Evolutionary conservation across 2,329 filamentous ascomycete genomes (phyloP).

Genomic region (Zopfia rhizophila): DNA sequence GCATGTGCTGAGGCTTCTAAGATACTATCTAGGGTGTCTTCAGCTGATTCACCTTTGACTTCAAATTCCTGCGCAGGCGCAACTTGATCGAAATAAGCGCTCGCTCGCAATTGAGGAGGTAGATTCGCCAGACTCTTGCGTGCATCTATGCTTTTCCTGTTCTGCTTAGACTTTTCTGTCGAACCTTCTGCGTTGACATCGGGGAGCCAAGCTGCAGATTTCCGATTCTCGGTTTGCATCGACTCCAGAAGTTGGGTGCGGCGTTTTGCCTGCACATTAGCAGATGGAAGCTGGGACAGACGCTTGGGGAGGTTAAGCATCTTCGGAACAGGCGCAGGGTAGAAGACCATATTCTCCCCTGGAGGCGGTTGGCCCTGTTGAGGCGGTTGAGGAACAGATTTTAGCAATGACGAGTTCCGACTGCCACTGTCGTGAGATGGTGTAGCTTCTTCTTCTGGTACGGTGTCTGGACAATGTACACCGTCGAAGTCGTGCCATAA

Average conservation of each 20-base stretch:
- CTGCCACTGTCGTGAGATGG: constrained; percentile 35
- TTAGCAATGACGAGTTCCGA: constrained; percentile 60
- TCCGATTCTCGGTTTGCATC: constrained; percentile 66
- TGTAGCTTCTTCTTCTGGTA: constrained; percentile 41
- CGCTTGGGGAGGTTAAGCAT: constrained; percentile 93
- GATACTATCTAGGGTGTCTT: constrained; percentile 89
- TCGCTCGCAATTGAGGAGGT: constrained; percentile 89
- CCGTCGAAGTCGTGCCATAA: constrained; percentile 86
- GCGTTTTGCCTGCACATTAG: constrained; percentile 72
- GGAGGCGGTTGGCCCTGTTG: constrained; percentile 61
- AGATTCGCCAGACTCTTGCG: constrained; percentile 64
- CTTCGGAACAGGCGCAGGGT: constrained; percentile 91
- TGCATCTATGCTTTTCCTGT: constrained; percentile 41
- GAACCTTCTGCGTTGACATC: constrained; percentile 27
- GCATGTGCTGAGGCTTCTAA: constrained; percentile 88
- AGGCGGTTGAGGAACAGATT: constrained; percentile 30
- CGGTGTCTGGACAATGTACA: constrained; percentile 72
- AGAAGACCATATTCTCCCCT: constrained; percentile 88
- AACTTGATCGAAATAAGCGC: constrained; percentile 84
- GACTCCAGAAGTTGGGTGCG: constrained; percentile 77
- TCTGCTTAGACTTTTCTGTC: constrained; percentile 25
- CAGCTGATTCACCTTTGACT: constrained; percentile 80
- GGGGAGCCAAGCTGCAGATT: constrained; percentile 61
- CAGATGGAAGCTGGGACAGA: constrained; percentile 77
- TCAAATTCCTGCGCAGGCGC: constrained; percentile 65